phyloP scores from a whole-genome alignment of 1,139 yeast species.

The Zygosaccharomyces pseudobailii region DNA sequence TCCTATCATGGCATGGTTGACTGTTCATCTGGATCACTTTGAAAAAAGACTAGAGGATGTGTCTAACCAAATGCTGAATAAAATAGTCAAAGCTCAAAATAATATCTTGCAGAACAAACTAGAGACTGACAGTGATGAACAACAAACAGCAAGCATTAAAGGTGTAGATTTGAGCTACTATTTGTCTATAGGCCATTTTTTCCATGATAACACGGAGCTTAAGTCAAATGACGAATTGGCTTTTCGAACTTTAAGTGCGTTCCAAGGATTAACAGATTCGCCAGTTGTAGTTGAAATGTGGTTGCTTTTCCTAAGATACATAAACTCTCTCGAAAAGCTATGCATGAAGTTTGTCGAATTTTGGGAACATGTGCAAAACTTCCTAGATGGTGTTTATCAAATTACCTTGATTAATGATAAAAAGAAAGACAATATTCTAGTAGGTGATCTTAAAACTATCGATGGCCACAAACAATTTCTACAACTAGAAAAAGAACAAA shows the following conservation, averaged over 20 bases:
- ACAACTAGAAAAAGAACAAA: conserved; percentile 37
- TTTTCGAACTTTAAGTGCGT: conserved; percentile 1
- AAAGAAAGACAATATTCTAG: conserved; percentile 37
- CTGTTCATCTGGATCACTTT: conserved; percentile 42
- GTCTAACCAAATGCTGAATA: conserved; percentile 30
- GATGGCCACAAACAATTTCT: conserved; percentile 29
- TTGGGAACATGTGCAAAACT: conserved; percentile 45
- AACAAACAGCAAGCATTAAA: conserved; percentile 21
- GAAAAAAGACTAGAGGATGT: conserved; percentile 38
- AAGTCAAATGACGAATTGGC: conserved; percentile 6
- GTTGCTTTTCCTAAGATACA: conserved; percentile 44
- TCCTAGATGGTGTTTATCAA: conserved; percentile 44
- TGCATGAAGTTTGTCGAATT: conserved; percentile 38
- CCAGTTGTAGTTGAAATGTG: conserved; percentile 51
- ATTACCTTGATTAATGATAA: conserved; percentile 40
- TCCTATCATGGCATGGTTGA: conserved; percentile 62
- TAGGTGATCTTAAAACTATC: conserved; percentile 26
- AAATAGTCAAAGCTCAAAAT: conserved; percentile 36
- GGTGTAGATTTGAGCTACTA: conserved; percentile 29
- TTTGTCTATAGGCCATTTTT: conserved; percentile 21
- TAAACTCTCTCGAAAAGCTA: conserved; percentile 38
- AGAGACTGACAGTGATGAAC: conserved; percentile 24
- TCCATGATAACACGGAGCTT: conserved; percentile 11
- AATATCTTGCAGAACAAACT: conserved; percentile 31
- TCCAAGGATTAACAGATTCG: conserved; percentile 39